Percentiles rank a stretch among this genome's conserved stretches.
Conservation (phyloP, 179 eudicot genomes). For the Heliamphora pulchella region DNA sequence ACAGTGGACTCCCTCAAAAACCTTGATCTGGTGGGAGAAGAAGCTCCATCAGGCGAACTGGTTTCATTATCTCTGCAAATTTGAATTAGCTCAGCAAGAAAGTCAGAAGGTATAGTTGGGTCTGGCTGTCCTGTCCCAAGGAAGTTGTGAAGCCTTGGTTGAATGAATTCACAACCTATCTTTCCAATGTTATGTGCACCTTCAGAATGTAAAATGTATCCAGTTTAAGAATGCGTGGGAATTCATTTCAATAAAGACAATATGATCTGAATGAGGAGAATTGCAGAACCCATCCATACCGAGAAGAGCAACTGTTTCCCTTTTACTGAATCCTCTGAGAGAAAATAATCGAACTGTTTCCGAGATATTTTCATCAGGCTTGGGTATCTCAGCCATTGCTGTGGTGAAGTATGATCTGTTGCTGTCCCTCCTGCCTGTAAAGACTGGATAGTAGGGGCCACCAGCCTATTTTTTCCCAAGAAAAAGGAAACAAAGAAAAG, state of each 20-base stretch:
- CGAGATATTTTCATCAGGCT: conserved; percentile 26
- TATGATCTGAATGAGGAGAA: background rate
- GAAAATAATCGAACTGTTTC: conserved; percentile 32
- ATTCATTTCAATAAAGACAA: background rate
- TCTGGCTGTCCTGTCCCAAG: conserved; percentile 30
- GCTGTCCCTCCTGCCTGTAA: conserved; percentile 41
- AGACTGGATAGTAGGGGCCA: conserved; percentile 38
- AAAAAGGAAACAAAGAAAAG: background rate
- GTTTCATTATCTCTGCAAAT: conserved; percentile 21
- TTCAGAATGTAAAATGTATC: background rate
- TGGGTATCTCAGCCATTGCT: conserved; percentile 35
- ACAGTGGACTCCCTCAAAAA: conserved; percentile 20
- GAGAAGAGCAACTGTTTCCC: conserved; percentile 42
- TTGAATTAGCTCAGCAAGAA: conserved; percentile 21
- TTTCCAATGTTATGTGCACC: conserved; percentile 43
- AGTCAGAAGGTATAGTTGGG: conserved; percentile 29
- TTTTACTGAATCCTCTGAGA: conserved; percentile 32
- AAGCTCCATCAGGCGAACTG: conserved; percentile 21
- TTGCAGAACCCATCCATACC: conserved; percentile 20
- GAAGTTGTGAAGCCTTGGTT: conserved; percentile 28
- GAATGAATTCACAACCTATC: conserved; percentile 38
- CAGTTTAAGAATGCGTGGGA: conserved; percentile 4
- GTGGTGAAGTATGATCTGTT: conserved; percentile 22
- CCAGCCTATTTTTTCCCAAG: conserved; percentile 30
- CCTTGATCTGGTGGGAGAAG: conserved; percentile 25